Evolutionary conservation across 306 rosid genomes (phyloP), one percentile per base, ranked within the genome.

Genomic region (Inga leiocalycina): DNA sequence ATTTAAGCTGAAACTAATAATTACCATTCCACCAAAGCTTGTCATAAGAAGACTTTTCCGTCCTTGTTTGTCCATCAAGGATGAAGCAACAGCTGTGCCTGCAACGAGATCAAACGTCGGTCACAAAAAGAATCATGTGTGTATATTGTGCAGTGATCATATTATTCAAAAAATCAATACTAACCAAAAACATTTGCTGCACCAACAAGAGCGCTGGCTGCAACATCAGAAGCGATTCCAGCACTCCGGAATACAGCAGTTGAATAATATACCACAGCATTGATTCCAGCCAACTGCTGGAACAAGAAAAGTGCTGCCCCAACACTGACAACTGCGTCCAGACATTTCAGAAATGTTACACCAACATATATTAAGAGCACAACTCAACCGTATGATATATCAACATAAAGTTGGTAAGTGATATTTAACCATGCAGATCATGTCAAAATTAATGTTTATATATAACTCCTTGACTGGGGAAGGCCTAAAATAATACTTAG

Each of bases 121-220:
- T 19, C 61, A 43, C 75, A 83, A 69, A 69, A 44, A 83, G 34
- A 59, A 66, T 71, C 44, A 82, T 30, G 24, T 51, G 73, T 17
- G 56, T 54, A 35, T 62, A 76, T 37, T 32, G 27, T 52, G 54
- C n/a, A 79, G 32, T 59, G 74, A 13, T 57, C 43, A 27, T 22
- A 57, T 77, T 81, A 12, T 32, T 45, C 16, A 34, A 57, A 61
- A 61, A 46, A 45, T 13, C 49, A 69, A 67, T 76, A 88, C 98
- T 67, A 75, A 93, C 98, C 98, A 20, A 95, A 92, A 75, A 95
- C 98, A 80, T 95, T 95, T 76, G 98, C 90, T 73, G 95, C 93
- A 80, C 98, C 98, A 88, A 93, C 98, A 30, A 95, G 93, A 79
- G 98, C 98, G 89, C 98, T 95, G 69, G 98, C 98, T 77, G 98